Evolutionary conservation across 176 grass and related monocot genomes (phyloP).

Genomic region (Carex parvula): DNA sequence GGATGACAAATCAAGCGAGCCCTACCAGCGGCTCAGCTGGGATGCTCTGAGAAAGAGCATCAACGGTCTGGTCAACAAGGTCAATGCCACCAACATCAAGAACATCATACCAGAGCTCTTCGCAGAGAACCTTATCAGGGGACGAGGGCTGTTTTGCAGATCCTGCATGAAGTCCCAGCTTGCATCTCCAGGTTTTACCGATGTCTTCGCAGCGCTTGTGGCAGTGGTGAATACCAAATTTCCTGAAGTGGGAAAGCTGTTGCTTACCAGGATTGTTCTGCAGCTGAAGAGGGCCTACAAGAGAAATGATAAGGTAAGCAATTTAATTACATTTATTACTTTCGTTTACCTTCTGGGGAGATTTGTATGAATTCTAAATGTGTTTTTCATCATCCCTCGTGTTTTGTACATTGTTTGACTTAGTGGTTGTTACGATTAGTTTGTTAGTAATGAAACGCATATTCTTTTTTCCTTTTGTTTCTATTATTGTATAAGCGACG

Average conservation of each 20-base stretch:
- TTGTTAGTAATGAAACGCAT: not conserved
- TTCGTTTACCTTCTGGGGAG: constrained; percentile 3
- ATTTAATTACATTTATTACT: constrained; percentile 1
- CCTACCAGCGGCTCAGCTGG: constrained; percentile 88
- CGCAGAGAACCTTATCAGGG: constrained; percentile 77
- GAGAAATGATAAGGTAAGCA: constrained; percentile 78
- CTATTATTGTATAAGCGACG: not conserved
- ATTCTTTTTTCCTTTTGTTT: not conserved
- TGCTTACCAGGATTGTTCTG: constrained; percentile 68
- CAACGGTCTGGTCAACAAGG: constrained; percentile 89
- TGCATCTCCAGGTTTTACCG: constrained; percentile 87
- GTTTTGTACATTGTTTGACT: not conserved
- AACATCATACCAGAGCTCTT: constrained; percentile 89
- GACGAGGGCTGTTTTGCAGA: constrained; percentile 78
- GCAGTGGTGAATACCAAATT: constrained; percentile 89
- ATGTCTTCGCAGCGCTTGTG: constrained; percentile 82
- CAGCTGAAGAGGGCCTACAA: constrained; percentile 96
- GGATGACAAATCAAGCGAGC: constrained; percentile 69
- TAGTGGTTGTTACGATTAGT: not conserved
- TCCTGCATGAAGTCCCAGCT: constrained; percentile 95
- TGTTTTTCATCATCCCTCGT: not conserved
- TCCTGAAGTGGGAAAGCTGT: constrained; percentile 61
- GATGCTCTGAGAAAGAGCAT: constrained; percentile 93
- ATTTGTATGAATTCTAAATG: not conserved
- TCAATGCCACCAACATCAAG: constrained; percentile 92